Conservation (phyloP, 2,329 filamentous ascomycete genomes). For the Diplodia sapinea region DNA sequence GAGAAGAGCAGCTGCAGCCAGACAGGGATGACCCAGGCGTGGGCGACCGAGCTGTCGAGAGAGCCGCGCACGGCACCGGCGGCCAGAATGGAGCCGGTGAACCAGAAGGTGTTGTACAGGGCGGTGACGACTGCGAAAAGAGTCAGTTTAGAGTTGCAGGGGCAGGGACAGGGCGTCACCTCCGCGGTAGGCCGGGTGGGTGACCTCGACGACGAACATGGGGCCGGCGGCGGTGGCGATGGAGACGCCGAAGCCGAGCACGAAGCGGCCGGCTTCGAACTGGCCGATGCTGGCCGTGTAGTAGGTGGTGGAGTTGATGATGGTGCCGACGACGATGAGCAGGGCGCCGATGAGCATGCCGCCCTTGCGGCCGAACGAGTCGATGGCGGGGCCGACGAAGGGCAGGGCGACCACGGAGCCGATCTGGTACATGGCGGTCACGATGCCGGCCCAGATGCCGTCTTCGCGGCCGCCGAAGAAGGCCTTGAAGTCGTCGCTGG, state of each 20-base stretch:
- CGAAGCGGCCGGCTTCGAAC: slow-evolving; percentile 66
- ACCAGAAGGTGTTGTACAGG: slow-evolving; percentile 52
- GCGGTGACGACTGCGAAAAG: slow-evolving; percentile 45
- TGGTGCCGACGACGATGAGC: slow-evolving; percentile 59
- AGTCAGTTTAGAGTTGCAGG: not conserved
- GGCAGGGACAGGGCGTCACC: not conserved
- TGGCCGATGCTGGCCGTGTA: slow-evolving; percentile 50
- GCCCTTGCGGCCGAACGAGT: slow-evolving; percentile 51
- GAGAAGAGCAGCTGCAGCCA: slow-evolving; percentile 39
- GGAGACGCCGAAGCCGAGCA: slow-evolving; percentile 67
- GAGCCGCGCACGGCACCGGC: slow-evolving; percentile 39
- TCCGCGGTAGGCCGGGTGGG: slow-evolving; percentile 67
- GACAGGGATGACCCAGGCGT: slow-evolving; percentile 35
- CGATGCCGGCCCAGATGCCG: slow-evolving; percentile 54
- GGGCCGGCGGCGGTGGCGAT: slow-evolving; percentile 66
- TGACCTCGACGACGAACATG: slow-evolving; percentile 67
- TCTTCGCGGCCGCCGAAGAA: slow-evolving; percentile 52
- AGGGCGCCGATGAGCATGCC: slow-evolving; percentile 63
- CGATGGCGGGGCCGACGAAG: slow-evolving; percentile 52
- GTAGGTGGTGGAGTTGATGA: slow-evolving; percentile 54
- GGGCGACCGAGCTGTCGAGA: slow-evolving; percentile 35
- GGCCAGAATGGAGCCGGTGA: slow-evolving; percentile 46
- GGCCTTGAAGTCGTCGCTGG: slow-evolving; percentile 52
- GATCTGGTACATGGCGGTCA: slow-evolving; percentile 58
- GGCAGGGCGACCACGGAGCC: slow-evolving; percentile 55